Conservation (phyloP, 2,329 filamentous ascomycete species). For the Scedosporium aurantiacum region DNA sequence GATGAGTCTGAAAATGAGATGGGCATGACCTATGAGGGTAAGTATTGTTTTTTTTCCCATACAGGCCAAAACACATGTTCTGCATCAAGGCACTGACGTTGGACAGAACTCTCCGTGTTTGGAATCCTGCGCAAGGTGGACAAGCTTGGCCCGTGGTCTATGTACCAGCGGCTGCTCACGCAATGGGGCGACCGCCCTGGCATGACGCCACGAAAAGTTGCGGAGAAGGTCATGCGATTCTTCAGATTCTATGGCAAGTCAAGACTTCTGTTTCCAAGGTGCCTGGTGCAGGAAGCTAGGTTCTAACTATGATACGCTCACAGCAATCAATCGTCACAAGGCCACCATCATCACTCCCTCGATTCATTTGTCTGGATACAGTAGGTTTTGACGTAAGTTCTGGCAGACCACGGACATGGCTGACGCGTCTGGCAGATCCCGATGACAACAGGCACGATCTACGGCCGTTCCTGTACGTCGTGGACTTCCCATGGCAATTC, state of each 20-base stretch:
- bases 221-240: slow-evolving; percentile 31
- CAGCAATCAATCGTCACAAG: slow-evolving; percentile 52
- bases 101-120: too few relatives aligned
- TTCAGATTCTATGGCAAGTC: slow-evolving; percentile 31
- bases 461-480: slow-evolving; percentile 29
- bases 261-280: not conserved
- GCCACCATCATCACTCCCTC: slow-evolving; percentile 48
- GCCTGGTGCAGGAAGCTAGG: not conserved
- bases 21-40: slow-evolving; percentile 27
- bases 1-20: slow-evolving; percentile 29
- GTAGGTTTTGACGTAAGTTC: not conserved
- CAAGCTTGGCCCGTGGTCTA: slow-evolving; percentile 28
- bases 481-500: slow-evolving; percentile 28
- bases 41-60: too few relatives aligned
- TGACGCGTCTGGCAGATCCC: slow-evolving; percentile 11
- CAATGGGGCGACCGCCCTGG: slow-evolving; percentile 23
- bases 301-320: too few relatives aligned
- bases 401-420: too few relatives aligned
- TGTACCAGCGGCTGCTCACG: slow-evolving; percentile 25
- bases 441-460: slow-evolving; percentile 29
- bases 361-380: slow-evolving; percentile 31
- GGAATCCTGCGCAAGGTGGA: slow-evolving; percentile 25
- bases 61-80: too few relatives aligned
- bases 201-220: slow-evolving; percentile 23
- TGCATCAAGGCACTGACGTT: too few relatives aligned